Conservation (phyloP, 768 basidiomycete species). For the Boletus edulis region DNA sequence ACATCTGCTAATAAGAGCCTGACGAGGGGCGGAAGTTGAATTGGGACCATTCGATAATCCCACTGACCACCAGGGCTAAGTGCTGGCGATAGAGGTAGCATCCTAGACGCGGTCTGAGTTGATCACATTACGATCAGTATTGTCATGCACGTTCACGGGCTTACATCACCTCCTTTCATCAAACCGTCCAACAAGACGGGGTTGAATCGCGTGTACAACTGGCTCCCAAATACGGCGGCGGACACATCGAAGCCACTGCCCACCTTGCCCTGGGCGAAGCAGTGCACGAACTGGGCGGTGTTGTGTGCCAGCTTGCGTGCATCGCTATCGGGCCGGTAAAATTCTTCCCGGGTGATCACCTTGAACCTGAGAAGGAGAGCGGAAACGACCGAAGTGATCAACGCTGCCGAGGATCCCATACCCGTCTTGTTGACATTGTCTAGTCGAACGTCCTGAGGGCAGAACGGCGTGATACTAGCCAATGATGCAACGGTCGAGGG, state of each 20-base stretch:
- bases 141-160: background rate
- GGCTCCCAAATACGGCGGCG: constrained; percentile 91
- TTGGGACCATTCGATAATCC: constrained; percentile 68
- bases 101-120: constrained; percentile 13
- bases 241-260: constrained; percentile 98
- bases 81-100: constrained; percentile 44
- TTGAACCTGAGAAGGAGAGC: constrained; percentile 76
- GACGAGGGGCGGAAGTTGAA: constrained; percentile 80
- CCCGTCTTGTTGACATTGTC: constrained; percentile 96
- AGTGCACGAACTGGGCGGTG: constrained; percentile 91
- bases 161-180: constrained; percentile 25
- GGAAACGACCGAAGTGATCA: constrained; percentile 93
- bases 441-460: constrained; percentile 62
- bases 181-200: constrained; percentile 40
- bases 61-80: constrained; percentile 59
- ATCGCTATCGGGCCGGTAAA: constrained; percentile 41
- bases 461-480: constrained; percentile 71
- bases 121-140: background rate
- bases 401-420: constrained; percentile 92
- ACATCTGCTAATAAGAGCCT: constrained; percentile 92
- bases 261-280: constrained; percentile 95
- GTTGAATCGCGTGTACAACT: constrained; percentile 86
- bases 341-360: constrained; percentile 52
- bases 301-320: constrained; percentile 79
- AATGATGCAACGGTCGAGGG: constrained; percentile 66